Evolutionary conservation across 1,139 yeast species (phyloP), one percentile per base, ranked within the genome.

Genomic region (Candida tetrigidarum): DNA sequence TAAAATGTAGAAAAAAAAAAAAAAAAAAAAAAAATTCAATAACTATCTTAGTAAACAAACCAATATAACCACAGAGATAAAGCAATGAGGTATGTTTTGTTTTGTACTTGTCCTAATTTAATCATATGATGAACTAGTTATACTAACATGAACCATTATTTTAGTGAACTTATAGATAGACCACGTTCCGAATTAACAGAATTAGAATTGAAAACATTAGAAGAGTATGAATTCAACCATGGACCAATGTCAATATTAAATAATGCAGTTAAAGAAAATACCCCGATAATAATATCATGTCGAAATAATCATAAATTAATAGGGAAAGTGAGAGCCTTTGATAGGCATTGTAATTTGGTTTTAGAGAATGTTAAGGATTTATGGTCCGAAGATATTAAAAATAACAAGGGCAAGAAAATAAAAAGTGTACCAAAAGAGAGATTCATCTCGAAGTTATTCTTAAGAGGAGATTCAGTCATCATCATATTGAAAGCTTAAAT

Each of bases 401-500:
- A 78, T 48, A 67, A 78, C 40, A 83, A 83, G 55, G 92, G 93
- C 1, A 86, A 86, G 58, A 83, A 81, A 54, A 86, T 87, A 36
- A 82, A 84, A 58, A 74, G 84, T 1, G 78, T 86, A 5, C 74
- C 88, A 46, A 83, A 84, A 57, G 99, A 95, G 62, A 69, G 99
- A 55, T 93, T 89, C 60, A 83, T 93, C 11, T 81, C 92, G 50
- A 93, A 93, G 66, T 74, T 93, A 81, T 95, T 93, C 60, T 72
- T 93, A 44, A 79, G 99, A 64, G 99, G 99, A 1, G 99, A 93
- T 66, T 87, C 97, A 0, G 96, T 93, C 25, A 88, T 93, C 48
- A 84, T 93, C 32, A 83, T 93, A 2, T 73, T 92, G 54, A 86
- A 84, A 56, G 74, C 74, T 4, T 67, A 52, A 32, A 5, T 8